These are phyloP conservation scores for Colletotrichum sp. DNA, from an alignment of 2,329 filamentous ascomycete genomes.

Conservation along the genomic window DNA sequence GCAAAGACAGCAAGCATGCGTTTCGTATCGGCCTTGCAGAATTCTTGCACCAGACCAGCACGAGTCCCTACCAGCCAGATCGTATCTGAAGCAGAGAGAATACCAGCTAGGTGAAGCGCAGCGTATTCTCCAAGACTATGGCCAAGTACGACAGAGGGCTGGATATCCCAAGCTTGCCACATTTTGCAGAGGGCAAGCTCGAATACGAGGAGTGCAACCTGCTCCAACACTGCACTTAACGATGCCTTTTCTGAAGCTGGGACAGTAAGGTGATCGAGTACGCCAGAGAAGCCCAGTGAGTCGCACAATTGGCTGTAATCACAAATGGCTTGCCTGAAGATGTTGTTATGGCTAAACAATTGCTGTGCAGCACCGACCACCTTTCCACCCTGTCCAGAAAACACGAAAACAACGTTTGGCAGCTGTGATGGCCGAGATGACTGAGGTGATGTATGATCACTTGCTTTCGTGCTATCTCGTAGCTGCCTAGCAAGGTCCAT, in stretches of 20 bases:
- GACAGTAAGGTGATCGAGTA: neutral
- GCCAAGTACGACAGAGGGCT: conserved; percentile 49
- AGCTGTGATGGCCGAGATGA: neutral
- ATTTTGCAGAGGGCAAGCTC: conserved; percentile 47
- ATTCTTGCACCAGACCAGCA: neutral
- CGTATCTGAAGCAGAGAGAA: conserved; percentile 30
- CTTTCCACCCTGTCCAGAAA: neutral
- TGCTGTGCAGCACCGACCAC: neutral
- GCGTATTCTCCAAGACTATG: conserved; percentile 68
- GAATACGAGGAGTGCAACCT: conserved; percentile 41
- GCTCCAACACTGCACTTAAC: conserved; percentile 15
- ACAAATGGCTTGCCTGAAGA: neutral
- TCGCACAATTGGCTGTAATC: neutral
- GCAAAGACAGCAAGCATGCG: conserved; percentile 6
- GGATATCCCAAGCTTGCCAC: conserved; percentile 43
- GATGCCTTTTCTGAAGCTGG: neutral
- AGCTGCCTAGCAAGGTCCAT: neutral
- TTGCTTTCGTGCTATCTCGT: neutral
- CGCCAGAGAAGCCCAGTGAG: neutral
- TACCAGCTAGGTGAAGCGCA: conserved; percentile 64
- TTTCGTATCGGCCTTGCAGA: neutral
- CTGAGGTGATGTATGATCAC: neutral
- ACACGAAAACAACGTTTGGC: neutral
- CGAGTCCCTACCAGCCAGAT: conserved; percentile 1
- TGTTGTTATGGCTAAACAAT: neutral